Evolutionary conservation across 1,139 yeast species (phyloP).

Genomic region (Pichia terricola): DNA sequence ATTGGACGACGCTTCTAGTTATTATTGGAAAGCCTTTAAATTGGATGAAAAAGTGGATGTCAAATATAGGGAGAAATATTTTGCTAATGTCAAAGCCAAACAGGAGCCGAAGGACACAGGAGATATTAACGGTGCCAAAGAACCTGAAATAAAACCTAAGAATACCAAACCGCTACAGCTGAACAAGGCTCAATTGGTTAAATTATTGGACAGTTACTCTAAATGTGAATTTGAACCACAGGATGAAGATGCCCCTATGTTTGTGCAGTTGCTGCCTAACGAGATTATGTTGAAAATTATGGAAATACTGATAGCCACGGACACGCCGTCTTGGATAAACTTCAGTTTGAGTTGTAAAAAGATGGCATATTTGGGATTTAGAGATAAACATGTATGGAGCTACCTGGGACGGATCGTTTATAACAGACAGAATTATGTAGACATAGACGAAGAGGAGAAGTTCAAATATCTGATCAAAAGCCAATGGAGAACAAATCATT

Average conservation of each 20-base stretch:
- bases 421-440: constrained; percentile 43
- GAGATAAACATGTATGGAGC: constrained; percentile 46
- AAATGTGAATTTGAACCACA: constrained; percentile 29
- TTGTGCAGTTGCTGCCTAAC: constrained; percentile 49
- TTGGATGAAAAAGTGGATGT: constrained; percentile 59
- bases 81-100: not conserved
- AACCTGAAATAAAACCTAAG: not conserved
- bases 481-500: constrained; percentile 37
- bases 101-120: not conserved
- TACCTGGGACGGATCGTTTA: constrained; percentile 44
- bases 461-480: constrained; percentile 29
- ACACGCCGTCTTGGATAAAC: constrained; percentile 61
- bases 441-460: constrained; percentile 19
- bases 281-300: constrained; percentile 55
- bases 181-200: constrained; percentile 32
- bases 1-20: constrained; percentile 70
- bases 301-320: constrained; percentile 36
- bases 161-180: constrained; percentile 19
- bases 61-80: constrained; percentile 41
- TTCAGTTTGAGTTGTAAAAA: constrained; percentile 54
- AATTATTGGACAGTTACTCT: constrained; percentile 26
- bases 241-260: constrained; percentile 37
- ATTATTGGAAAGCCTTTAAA: constrained; percentile 64
- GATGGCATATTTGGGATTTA: constrained; percentile 54
- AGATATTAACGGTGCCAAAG: not conserved